A percentile compares a stretch with the other conserved stretches of the same genome.
Evolutionary conservation across 2,329 filamentous ascomycete genomes (phyloP).

Genomic region (Sphaerostilbella broomeana): DNA sequence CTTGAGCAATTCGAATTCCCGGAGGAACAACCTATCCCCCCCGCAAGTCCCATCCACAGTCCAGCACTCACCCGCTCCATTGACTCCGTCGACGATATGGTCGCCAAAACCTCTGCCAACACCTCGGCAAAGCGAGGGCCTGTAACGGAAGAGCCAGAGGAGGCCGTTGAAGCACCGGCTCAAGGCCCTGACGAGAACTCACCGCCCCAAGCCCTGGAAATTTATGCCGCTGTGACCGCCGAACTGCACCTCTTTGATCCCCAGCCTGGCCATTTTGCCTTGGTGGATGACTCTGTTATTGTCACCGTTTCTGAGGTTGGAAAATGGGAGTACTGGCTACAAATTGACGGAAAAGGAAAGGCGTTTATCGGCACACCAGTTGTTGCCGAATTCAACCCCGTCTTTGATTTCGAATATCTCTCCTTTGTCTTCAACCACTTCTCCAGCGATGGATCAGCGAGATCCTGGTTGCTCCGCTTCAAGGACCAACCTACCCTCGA

Average conservation of each 20-base stretch:
- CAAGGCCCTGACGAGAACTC: slow-evolving; percentile 8
- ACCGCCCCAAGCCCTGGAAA: slow-evolving; percentile 62
- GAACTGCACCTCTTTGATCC: slow-evolving; percentile 96
- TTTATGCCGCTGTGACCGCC: slow-evolving; percentile 66
- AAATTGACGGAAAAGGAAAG: slow-evolving; percentile 67
- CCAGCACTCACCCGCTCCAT: slow-evolving; percentile 49
- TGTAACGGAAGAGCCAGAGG: slow-evolving; percentile 25
- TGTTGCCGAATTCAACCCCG: slow-evolving; percentile 86
- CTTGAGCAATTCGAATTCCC: slow-evolving; percentile 76
- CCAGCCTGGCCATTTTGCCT: slow-evolving; percentile 72
- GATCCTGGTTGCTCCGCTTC: slow-evolving; percentile 93
- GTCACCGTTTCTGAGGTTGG: slow-evolving; percentile 81
- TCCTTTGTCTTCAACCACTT: slow-evolving; percentile 99
- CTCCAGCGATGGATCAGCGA: slow-evolving; percentile 76
- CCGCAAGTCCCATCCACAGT: slow-evolving; percentile 56
- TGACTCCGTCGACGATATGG: slow-evolving; percentile 51
- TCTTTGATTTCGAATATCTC: slow-evolving; percentile 98
- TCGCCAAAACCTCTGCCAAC: slow-evolving; percentile 44
- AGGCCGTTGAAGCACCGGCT: slow-evolving; percentile 21
- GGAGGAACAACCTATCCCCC: slow-evolving; percentile 56
- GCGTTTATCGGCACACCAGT: slow-evolving; percentile 85
- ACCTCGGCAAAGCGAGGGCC: slow-evolving; percentile 39
- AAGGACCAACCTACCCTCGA: slow-evolving; percentile 75
- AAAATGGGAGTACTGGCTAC: slow-evolving; percentile 92
- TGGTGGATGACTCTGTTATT: slow-evolving; percentile 67